Evolutionary conservation across 495 filamentous ascomycete genomes (phyloP).

Genomic region (Penicillium pulvis): DNA sequence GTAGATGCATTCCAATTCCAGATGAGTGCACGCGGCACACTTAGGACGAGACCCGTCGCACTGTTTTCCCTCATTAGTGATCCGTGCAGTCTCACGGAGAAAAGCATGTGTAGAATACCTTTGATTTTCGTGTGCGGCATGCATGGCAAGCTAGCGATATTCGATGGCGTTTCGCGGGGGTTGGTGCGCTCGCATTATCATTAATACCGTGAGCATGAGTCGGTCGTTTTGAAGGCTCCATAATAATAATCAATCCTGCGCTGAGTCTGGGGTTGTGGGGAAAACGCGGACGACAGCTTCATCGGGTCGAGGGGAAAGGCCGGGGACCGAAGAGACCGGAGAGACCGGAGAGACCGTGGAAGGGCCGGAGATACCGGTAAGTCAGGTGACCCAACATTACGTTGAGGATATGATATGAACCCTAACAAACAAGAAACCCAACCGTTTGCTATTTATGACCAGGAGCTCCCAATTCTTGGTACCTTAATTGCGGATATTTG

Average conservation of each 20-base stretch:
- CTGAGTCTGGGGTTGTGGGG: background rate
- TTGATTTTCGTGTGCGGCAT: constrained; percentile 1
- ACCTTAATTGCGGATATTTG: too few relatives aligned
- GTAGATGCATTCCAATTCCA: constrained; percentile 2
- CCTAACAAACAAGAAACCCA: too few relatives aligned
- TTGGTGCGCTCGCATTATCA: background rate
- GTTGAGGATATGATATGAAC: too few relatives aligned
- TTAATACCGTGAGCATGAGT: background rate
- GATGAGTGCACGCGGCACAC: background rate
- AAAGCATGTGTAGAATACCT: background rate
- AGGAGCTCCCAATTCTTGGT: too few relatives aligned
- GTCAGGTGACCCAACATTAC: background rate
- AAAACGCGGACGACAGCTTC: background rate
- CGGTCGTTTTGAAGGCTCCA: background rate
- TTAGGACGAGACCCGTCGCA: background rate
- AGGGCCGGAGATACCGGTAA: background rate
- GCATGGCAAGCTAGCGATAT: background rate
- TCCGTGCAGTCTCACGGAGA: too few relatives aligned
- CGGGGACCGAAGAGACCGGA: too few relatives aligned
- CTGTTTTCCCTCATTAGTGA: background rate
- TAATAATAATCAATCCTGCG: background rate
- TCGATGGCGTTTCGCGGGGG: background rate
- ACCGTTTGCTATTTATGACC: too few relatives aligned
- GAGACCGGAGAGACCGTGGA: too few relatives aligned
- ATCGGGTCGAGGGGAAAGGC: background rate